A percentile compares a stretch with the other conserved stretches of the same genome.
Evolutionary conservation across 1,284 basidiomycete species (phyloP).

Genomic region (Puccinia horiana): DNA sequence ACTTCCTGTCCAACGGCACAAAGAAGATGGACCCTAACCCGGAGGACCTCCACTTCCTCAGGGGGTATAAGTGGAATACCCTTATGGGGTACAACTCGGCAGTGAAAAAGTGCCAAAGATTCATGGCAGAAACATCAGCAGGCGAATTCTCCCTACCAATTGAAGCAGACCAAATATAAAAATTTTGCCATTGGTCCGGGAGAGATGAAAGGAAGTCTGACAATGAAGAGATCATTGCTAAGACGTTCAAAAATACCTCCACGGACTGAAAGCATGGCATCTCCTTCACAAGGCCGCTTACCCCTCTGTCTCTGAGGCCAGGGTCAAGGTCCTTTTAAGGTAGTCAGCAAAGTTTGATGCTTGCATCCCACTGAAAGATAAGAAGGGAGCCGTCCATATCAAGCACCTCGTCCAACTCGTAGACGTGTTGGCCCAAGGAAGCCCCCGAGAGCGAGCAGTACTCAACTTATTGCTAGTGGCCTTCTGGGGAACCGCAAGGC

Average conservation of each 20-base stretch:
- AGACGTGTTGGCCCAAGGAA: neutral
- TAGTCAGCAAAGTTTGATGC: neutral
- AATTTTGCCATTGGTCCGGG: no score
- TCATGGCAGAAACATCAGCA: no score
- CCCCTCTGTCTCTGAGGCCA: neutral
- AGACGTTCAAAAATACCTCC: neutral
- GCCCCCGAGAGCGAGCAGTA: neutral
- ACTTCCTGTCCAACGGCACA: no score
- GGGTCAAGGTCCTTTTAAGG: neutral
- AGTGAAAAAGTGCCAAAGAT: no score
- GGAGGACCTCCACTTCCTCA: no score
- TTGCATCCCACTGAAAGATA: neutral
- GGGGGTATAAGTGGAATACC: no score
- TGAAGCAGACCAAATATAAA: no score
- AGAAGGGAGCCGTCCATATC: neutral
- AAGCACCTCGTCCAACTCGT: neutral
- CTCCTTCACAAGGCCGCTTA: neutral
- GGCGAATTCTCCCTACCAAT: no score
- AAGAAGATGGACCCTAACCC: no score
- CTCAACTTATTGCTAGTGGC: neutral
- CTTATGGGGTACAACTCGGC: no score
- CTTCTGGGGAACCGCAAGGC: conserved; percentile 1
- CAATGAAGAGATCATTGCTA: no score
- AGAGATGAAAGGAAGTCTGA: no score
- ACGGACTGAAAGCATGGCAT: neutral